phyloP scores from a whole-genome alignment of 352 stramenopile genomes.

The Pythium inflatum region DNA sequence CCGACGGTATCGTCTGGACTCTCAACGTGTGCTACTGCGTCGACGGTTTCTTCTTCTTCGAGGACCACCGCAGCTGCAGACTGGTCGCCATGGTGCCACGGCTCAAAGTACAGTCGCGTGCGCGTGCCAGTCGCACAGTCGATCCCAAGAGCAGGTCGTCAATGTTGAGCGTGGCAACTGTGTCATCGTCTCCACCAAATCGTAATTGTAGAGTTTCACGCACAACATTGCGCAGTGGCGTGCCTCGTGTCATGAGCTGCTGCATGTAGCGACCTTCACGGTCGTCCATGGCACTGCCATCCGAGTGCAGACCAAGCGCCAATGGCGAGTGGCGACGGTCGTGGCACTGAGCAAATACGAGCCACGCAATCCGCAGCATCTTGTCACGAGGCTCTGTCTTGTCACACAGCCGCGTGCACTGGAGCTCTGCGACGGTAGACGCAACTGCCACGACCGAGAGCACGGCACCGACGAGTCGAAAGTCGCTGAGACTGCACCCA shows the following conservation, averaged over 20 bases:
- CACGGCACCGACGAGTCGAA: not conserved
- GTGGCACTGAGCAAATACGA: not conserved
- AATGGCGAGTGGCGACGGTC: not conserved
- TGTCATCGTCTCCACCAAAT: not conserved
- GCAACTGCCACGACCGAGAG: conserved; percentile 1
- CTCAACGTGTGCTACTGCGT: not conserved
- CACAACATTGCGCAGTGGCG: conserved; percentile 8
- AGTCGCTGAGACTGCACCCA: not conserved
- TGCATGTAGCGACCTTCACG: not conserved
- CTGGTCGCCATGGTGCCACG: not conserved
- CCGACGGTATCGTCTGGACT: not conserved
- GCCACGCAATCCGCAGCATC: conserved; percentile 2
- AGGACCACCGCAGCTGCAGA: not conserved
- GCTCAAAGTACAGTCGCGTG: not conserved
- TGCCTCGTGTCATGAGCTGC: not conserved
- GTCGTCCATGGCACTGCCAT: not conserved
- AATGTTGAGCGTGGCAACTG: not conserved
- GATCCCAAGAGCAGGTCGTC: not conserved
- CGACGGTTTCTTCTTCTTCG: not conserved
- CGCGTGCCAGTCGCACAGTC: not conserved
- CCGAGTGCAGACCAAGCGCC: not conserved
- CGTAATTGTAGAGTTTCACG: not conserved
- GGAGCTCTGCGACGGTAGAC: not conserved
- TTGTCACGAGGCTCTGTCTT: not conserved
- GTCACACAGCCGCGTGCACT: not conserved